These are phyloP conservation scores for Globisporangium nagaii DNA, from an alignment of 352 stramenopile species.

Conservation along the genomic window DNA sequence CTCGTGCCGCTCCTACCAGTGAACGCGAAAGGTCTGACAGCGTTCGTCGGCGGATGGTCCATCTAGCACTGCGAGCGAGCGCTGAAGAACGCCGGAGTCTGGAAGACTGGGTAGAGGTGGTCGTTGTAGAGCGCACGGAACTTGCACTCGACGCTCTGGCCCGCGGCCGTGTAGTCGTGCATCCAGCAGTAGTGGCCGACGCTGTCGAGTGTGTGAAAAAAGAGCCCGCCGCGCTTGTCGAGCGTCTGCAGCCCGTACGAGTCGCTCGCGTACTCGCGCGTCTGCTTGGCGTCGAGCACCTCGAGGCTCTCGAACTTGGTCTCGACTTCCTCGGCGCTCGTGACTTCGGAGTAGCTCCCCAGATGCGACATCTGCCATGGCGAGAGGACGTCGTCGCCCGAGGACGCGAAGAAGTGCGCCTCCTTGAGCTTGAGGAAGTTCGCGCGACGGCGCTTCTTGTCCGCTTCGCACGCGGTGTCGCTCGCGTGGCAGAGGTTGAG, in stretches of 20 bases:
- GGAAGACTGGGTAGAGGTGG: slow-evolving; percentile 16
- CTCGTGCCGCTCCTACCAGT: too few species aligned
- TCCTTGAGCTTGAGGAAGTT: slow-evolving; percentile 31
- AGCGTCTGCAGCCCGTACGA: slow-evolving; percentile 23
- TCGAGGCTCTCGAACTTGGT: slow-evolving; percentile 18
- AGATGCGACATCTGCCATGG: slow-evolving; percentile 32
- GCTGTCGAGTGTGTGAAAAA: slow-evolving; percentile 13
- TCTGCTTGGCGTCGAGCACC: slow-evolving; percentile 22
- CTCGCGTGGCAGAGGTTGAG: neutral
- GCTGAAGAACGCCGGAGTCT: neutral
- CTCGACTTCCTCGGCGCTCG: slow-evolving; percentile 17
- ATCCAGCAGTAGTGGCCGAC: slow-evolving; percentile 23
- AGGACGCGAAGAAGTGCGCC: slow-evolving; percentile 44
- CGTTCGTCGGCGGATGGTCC: too few species aligned
- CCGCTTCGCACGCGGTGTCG: neutral
- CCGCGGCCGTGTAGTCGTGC: slow-evolving; percentile 4
- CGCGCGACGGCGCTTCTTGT: slow-evolving; percentile 13
- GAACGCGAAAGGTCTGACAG: too few species aligned
- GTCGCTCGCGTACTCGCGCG: slow-evolving; percentile 23
- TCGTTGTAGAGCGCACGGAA: slow-evolving; percentile 14
- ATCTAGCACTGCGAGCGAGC: neutral
- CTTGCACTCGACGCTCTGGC: slow-evolving; percentile 7
- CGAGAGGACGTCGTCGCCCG: slow-evolving; percentile 20
- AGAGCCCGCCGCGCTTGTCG: slow-evolving; percentile 16
- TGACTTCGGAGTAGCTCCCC: slow-evolving; percentile 33